Evolutionary conservation across 2,329 filamentous ascomycete genomes (phyloP), one percentile per base, ranked within the genome.

Genomic region (Aureobasidium sp.): DNA sequence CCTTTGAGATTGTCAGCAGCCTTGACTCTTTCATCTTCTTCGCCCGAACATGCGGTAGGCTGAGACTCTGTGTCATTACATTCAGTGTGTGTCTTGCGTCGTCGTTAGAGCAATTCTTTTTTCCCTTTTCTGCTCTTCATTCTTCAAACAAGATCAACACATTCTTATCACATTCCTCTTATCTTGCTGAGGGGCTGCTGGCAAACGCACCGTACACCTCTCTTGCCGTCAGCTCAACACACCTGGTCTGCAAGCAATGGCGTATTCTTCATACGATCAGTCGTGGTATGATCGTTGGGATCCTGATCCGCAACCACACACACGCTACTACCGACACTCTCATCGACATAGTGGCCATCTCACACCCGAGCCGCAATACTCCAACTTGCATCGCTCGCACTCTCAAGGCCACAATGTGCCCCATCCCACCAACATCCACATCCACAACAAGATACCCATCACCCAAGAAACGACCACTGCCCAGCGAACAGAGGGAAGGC

Each of bases 361-460:
- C n/a, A 64, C 65, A 60, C 69, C 70, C 36, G 64, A 66, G 25
- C 53, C 61, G 11, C 62, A 62, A 34, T 64, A 62, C 20, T 59
- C 52, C 45, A 71, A 72, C 45, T 73, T 79, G 17, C 74, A 78
- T 55, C 76, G 78, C 60, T 76, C 75, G 52, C 74, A 77, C 63
- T 79, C 77, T 17, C 73, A 74, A 45, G 78, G 78, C 48, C 73
- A 76, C 61, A 66, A 71, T 27, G 39, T n/a, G 2, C 76, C 76
- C 15, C 70, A 70, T n/a, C 78, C 78, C 20, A 74, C 76, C 51
- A 61, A 52, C 57, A 74, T 79, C 65, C 77, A 77, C 66, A 78
- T 79, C 64, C 75, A 77, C 71, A 79, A 79, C 68, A 75, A 75
- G 61, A 73, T 75, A 34, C 57, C 57, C n/a, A 27, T 61, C 60